Evolutionary conservation across 768 basidiomycete species (phyloP).

Genomic region (Rhodotorula taiwanensis): DNA sequence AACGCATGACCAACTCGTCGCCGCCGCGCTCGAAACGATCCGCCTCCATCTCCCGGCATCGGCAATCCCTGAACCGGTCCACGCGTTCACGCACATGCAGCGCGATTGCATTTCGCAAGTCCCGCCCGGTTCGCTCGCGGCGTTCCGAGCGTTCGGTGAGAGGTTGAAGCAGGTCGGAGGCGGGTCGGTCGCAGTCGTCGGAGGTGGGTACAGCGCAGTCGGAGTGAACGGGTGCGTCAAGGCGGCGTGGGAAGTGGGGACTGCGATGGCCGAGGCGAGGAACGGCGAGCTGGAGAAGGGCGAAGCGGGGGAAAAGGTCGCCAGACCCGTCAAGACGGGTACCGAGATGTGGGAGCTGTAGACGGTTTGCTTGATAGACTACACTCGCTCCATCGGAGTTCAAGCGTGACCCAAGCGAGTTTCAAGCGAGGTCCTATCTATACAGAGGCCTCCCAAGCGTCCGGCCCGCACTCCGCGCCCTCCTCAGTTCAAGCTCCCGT

Average conservation of each 20-base stretch:
- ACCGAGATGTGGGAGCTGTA: conserved; percentile 26
- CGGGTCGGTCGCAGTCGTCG: conserved; percentile 14
- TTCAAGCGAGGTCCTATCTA: too few relatives aligned
- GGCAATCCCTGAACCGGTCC: conserved; percentile 2
- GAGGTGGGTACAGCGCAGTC: conserved; percentile 17
- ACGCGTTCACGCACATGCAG: conserved; percentile 20
- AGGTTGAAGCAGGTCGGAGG: neutral
- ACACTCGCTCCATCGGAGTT: neutral
- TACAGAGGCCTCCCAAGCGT: too few relatives aligned
- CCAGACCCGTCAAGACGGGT: conserved; percentile 10
- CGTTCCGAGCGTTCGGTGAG: neutral
- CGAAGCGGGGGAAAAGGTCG: neutral
- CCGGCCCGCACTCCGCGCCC: too few relatives aligned
- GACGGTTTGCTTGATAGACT: neutral
- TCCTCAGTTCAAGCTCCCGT: too few relatives aligned
- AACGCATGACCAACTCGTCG: conserved; percentile 13
- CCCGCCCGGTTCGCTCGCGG: neutral
- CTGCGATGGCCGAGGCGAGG: conserved; percentile 1
- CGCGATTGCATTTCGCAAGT: conserved; percentile 33
- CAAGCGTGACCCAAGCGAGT: too few relatives aligned
- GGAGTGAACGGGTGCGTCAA: conserved; percentile 33
- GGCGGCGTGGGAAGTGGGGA: conserved; percentile 27
- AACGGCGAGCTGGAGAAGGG: neutral
- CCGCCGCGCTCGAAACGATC: conserved; percentile 13
- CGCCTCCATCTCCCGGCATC: conserved; percentile 6